These are phyloP conservation scores for Pilaira anomala DNA, from an alignment of 192 early-diverging fungal species.

Conservation along the genomic window DNA sequence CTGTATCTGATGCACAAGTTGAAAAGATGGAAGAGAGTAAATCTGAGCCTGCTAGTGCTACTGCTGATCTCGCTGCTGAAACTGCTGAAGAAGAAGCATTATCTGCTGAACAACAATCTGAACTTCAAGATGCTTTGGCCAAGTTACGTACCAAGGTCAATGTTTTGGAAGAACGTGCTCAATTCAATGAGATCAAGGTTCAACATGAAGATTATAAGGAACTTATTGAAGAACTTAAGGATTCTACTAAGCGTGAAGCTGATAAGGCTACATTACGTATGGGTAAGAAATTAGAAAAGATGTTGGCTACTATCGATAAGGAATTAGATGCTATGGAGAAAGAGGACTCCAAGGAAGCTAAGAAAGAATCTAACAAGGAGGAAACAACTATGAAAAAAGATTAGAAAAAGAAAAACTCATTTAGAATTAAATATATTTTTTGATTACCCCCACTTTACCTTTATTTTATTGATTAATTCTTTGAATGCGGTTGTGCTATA, in stretches of 20 bases:
- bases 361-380: slow-evolving; percentile 7
- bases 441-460: too few species aligned
- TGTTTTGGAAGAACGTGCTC: slow-evolving; percentile 59
- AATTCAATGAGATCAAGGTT: slow-evolving; percentile 57
- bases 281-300: slow-evolving; percentile 71
- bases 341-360: slow-evolving; percentile 22
- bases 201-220: slow-evolving; percentile 65
- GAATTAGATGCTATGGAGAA: slow-evolving; percentile 51
- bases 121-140: slow-evolving; percentile 55
- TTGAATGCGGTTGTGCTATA: too few species aligned
- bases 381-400: not conserved
- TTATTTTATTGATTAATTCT: too few species aligned
- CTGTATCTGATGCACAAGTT: not conserved
- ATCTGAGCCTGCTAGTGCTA: not conserved
- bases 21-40: slow-evolving; percentile 9
- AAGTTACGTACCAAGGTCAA: slow-evolving; percentile 56
- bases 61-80: not conserved
- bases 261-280: slow-evolving; percentile 57
- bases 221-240: slow-evolving; percentile 55
- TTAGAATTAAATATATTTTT: not conserved
- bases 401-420: not conserved
- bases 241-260: slow-evolving; percentile 48
- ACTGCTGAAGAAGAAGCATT: slow-evolving; percentile 28
- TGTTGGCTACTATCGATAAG: slow-evolving; percentile 71
- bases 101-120: slow-evolving; percentile 54